Percentiles rank a stretch among this genome's conserved stretches.
Conservation (phyloP, 495 filamentous ascomycete genomes). For the Lindgomyces ingoldianus region DNA sequence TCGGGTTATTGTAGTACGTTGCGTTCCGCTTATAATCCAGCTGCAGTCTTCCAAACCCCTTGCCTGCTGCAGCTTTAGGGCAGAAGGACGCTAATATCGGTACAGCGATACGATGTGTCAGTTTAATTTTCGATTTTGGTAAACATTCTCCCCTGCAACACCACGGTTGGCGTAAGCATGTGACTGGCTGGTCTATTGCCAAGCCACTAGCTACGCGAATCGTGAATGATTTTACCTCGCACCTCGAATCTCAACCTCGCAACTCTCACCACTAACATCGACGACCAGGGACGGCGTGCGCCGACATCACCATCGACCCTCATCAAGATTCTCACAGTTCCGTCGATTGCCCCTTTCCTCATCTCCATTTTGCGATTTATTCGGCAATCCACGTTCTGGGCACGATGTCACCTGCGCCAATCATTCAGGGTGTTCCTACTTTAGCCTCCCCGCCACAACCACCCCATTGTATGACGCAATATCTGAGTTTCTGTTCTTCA, state of each 20-base stretch:
- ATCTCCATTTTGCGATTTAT: not conserved
- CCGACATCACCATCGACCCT: slow-evolving; percentile 14
- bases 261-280: not conserved
- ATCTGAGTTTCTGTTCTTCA: not conserved
- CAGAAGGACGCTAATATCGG: no score
- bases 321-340: slow-evolving; percentile 11
- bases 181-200: slow-evolving; percentile 21
- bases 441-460: slow-evolving; percentile 10
- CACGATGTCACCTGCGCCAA: slow-evolving; percentile 30
- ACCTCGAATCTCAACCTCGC: slow-evolving; percentile 14
- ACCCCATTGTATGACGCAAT: not conserved
- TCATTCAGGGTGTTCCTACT: slow-evolving; percentile 3
- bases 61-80: no score
- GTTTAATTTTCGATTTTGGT: no score
- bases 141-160: no score
- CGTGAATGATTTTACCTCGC: slow-evolving; percentile 33
- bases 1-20: no score
- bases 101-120: no score
- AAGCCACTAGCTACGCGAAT: slow-evolving; percentile 30
- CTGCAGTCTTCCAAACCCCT: no score
- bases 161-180: slow-evolving; percentile 22
- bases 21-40: no score
- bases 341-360: not conserved
- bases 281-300: no score
- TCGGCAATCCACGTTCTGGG: slow-evolving; percentile 14